phyloP scores from a whole-genome alignment of 2,329 filamentous ascomycete species.

The Chaetothyriales sp. region DNA sequence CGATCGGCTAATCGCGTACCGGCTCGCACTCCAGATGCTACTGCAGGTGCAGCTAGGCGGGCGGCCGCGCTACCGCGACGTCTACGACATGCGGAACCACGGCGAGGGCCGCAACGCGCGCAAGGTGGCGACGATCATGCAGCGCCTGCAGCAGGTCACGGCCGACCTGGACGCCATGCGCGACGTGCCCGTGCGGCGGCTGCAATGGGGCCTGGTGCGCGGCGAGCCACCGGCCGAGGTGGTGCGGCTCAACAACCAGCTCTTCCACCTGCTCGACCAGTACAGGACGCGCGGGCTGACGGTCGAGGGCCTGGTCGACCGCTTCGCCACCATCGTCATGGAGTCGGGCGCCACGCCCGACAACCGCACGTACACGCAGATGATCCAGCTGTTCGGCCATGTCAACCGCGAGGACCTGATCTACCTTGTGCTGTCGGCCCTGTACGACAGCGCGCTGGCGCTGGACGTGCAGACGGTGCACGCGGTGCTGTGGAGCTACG shows the following conservation, averaged over 20 bases:
- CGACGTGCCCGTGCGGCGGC: neutral
- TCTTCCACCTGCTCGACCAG: neutral
- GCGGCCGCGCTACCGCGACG: neutral
- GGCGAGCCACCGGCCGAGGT: neutral
- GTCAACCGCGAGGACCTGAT: neutral
- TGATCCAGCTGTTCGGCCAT: neutral
- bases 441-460: slow-evolving; percentile 11
- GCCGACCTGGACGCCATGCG: neutral
- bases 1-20: neutral
- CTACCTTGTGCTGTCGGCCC: slow-evolving; percentile 9
- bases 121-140: neutral
- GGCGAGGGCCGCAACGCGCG: neutral
- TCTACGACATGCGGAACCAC: neutral
- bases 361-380: neutral
- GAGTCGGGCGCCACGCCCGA: neutral
- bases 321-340: neutral
- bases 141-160: neutral
- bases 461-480: slow-evolving; percentile 9
- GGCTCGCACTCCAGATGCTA: slow-evolving; percentile 3
- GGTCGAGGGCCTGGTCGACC: neutral
- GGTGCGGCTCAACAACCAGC: neutral
- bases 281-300: neutral
- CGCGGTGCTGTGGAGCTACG: slow-evolving; percentile 4
- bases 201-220: neutral
- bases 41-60: slow-evolving; percentile 1